These are phyloP conservation scores for Penicillium rolfsii DNA, from an alignment of 2,329 filamentous ascomycete genomes.

Conservation along the genomic window DNA sequence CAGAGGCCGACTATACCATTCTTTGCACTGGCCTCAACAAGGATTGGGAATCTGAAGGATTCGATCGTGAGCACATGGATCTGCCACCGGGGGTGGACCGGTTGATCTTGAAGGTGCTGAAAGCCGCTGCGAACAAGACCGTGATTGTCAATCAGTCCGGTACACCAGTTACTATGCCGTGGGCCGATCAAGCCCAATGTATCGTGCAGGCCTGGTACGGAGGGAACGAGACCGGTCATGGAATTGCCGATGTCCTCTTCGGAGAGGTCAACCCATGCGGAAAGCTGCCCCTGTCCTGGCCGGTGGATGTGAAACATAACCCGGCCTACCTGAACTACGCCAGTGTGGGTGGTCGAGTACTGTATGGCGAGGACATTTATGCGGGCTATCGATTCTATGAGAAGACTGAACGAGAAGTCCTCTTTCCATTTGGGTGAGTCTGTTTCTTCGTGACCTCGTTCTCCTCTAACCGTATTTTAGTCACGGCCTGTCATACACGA, in stretches of 20 bases:
- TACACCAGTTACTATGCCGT: conserved; percentile 61
- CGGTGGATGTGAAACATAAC: conserved; percentile 66
- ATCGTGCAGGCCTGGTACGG: conserved; percentile 80
- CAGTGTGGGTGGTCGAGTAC: conserved; percentile 68
- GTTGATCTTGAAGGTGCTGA: conserved; percentile 64
- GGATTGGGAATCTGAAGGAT: conserved; percentile 43
- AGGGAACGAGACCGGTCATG: conserved; percentile 79
- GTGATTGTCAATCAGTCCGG: conserved; percentile 76
- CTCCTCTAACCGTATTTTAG: neutral
- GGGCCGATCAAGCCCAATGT: conserved; percentile 50
- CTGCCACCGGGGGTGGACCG: conserved; percentile 57
- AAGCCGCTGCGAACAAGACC: conserved; percentile 65
- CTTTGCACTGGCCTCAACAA: conserved; percentile 30
- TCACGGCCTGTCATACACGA: conserved; percentile 9
- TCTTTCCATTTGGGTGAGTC: conserved; percentile 68
- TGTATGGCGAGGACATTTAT: conserved; percentile 79
- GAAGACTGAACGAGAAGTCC: conserved; percentile 61
- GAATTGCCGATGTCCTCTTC: conserved; percentile 75
- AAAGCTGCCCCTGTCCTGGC: conserved; percentile 74
- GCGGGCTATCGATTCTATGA: conserved; percentile 81
- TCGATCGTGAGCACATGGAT: conserved; percentile 38
- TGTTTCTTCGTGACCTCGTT: neutral
- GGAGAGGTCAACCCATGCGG: conserved; percentile 72
- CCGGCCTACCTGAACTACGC: conserved; percentile 74
- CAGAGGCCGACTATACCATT: conserved; percentile 26